A percentile compares a stretch with the other conserved stretches of the same genome.
Evolutionary conservation across 176 grass and related monocot genomes (phyloP).

Genomic region (Zizania latifolia): DNA sequence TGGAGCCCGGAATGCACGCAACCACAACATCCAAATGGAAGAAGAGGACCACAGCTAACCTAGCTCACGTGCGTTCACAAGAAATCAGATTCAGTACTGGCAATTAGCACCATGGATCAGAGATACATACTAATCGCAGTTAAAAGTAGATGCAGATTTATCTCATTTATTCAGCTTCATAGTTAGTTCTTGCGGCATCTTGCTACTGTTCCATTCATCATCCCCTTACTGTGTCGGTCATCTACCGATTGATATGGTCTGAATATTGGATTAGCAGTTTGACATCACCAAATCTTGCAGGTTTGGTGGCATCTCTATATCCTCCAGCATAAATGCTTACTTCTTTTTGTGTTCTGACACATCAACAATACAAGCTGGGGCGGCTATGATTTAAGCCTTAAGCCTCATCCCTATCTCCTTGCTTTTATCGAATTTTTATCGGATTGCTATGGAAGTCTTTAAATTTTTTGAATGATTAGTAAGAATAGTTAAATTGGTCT

Average conservation of each 20-base stretch:
- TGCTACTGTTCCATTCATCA: background rate
- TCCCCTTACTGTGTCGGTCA: conserved; percentile 15
- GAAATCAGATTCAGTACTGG: background rate
- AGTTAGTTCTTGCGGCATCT: background rate
- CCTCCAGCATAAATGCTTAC: background rate
- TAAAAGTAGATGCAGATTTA: background rate
- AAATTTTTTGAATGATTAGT: too few species aligned
- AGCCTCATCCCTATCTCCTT: too few species aligned
- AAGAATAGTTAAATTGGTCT: too few species aligned
- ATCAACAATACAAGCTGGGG: background rate
- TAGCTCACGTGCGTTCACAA: conserved; percentile 20
- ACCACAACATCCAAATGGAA: background rate
- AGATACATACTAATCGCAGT: background rate
- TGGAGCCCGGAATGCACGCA: conserved; percentile 40
- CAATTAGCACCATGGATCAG: background rate
- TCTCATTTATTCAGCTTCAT: background rate
- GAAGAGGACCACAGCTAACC: conserved; percentile 21
- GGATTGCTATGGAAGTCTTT: too few species aligned
- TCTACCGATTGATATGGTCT: background rate
- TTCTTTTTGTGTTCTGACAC: background rate
- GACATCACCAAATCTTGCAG: conserved; percentile 14
- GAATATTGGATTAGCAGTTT: background rate
- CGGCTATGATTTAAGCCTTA: too few species aligned
- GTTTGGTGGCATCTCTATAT: conserved; percentile 24
- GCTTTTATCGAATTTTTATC: too few species aligned